Conservation (phyloP, 2,329 filamentous ascomycete genomes). For the Gnomoniopsis smithogilvyi region DNA sequence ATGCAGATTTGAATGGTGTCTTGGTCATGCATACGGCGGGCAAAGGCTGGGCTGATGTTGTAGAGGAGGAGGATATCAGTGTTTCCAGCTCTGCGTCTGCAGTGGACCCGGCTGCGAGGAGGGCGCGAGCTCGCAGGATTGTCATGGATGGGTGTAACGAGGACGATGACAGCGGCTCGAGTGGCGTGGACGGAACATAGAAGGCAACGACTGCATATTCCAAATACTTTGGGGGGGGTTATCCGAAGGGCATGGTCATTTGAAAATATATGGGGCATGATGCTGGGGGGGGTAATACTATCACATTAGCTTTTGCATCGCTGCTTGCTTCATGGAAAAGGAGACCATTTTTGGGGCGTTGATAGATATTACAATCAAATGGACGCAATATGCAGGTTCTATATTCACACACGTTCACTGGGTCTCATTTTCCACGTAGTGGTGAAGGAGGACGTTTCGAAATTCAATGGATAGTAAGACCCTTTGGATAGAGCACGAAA, state of each 20-base stretch:
- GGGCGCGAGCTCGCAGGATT: not conserved
- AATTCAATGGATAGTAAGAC: too few relatives aligned
- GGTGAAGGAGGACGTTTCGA: too few relatives aligned
- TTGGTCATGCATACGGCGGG: conserved; percentile 56
- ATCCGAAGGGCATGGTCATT: not conserved
- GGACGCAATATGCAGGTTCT: not conserved
- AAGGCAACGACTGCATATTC: not conserved
- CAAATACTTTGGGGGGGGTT: not conserved
- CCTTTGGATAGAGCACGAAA: too few relatives aligned
- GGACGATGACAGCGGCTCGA: not conserved
- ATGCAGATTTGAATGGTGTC: conserved; percentile 49
- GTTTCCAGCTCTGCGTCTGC: not conserved
- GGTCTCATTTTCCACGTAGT: too few relatives aligned
- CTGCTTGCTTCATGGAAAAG: not conserved
- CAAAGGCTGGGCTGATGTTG: conserved; percentile 24
- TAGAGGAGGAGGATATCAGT: conserved; percentile 2
- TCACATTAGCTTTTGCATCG: not conserved
- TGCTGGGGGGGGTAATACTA: not conserved
- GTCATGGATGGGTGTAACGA: conserved; percentile 1
- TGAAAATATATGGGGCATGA: not conserved
- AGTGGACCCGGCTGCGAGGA: not conserved
- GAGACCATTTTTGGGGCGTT: not conserved
- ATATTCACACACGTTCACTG: not conserved
- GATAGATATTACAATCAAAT: not conserved
- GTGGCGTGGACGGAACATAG: not conserved